Evolutionary conservation across 2,329 filamentous ascomycete species (phyloP), one percentile per base, ranked within the genome.

Genomic region (Pezicula radicicola): DNA sequence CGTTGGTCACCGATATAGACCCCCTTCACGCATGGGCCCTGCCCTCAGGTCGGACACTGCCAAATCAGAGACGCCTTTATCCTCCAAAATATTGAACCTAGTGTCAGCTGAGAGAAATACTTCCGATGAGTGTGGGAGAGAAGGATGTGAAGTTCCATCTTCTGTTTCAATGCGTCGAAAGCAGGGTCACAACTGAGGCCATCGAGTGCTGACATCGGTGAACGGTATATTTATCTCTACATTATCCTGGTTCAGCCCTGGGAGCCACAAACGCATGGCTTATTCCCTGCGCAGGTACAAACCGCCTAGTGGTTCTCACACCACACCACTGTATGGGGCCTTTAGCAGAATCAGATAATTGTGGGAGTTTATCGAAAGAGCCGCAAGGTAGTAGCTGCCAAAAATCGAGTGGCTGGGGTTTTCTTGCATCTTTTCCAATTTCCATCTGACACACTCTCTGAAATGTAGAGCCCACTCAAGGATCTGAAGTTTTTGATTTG

Each of bases 401-500:
- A 8, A 30, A 49, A 15, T 46, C 15, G 21, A 13, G 19, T 37
- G 33, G 47, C 36, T 54, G 50, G 50, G 45, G 43, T 44, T 48
- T 56, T 36, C 49, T 53, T 54, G 28, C 28, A 40, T 49, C 48
- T 51, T 41, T 30, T 48, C 48, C 21, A 35, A 49, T 50, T 27
- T 19, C 21, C 16, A 30, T 49, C 49, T 30, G 18, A 47, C 19
- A 50, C 39, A 53, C 41, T 44, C 39, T 55, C 54, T 53, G 37
- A 40, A 42, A 49, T 40, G 21, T 52, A 46, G 45, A 50, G 37
- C 27, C 21, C 16, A 37, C 28, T 54, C 57, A 48, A 48, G 55
- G 52, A 50, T 55, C 37, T 49, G 49, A 21, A 48, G 27, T 37
- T 45, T 51, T 21, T 47, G 54, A 61, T 63, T 63, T 54, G 59